These are phyloP conservation scores for Phytophthora pinifolia DNA, from an alignment of 352 stramenopile species.

Conservation along the genomic window DNA sequence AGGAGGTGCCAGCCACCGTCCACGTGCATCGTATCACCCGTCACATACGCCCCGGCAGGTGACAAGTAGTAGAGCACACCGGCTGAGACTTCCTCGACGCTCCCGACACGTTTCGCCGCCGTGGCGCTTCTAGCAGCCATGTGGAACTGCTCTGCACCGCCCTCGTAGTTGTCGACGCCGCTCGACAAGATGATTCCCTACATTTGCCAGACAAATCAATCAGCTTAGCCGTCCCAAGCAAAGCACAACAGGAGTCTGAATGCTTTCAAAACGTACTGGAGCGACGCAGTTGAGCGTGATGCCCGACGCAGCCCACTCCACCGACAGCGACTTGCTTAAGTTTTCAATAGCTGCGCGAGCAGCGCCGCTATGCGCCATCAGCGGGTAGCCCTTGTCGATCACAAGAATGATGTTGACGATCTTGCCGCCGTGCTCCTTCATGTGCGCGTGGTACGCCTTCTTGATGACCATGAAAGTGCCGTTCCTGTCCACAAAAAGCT, in stretches of 20 bases:
- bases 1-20: slow-evolving; percentile 84
- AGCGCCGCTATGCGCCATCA: slow-evolving; percentile 91
- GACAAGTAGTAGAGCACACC: slow-evolving; percentile 90
- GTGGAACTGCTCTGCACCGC: slow-evolving; percentile 84
- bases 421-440: slow-evolving; percentile 91
- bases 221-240: slow-evolving; percentile 14
- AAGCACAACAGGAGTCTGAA: neutral
- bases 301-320: slow-evolving; percentile 92
- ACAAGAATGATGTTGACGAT: slow-evolving; percentile 96
- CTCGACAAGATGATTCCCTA: slow-evolving; percentile 81
- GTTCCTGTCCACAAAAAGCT: slow-evolving; percentile 38
- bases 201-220: slow-evolving; percentile 15
- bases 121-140: slow-evolving; percentile 79
- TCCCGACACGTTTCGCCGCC: slow-evolving; percentile 86
- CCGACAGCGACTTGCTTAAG: slow-evolving; percentile 91
- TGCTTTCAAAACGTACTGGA: slow-evolving; percentile 63
- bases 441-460: slow-evolving; percentile 91
- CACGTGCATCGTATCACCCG: slow-evolving; percentile 86
- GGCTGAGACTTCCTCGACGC: slow-evolving; percentile 88
- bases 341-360: slow-evolving; percentile 93
- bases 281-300: slow-evolving; percentile 95
- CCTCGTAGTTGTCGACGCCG: slow-evolving; percentile 90
- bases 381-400: slow-evolving; percentile 93
- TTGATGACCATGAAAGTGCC: slow-evolving; percentile 93
- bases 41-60: slow-evolving; percentile 90